phyloP scores from a whole-genome alignment of 805 yeast genomes.

The Candida boidinii region DNA sequence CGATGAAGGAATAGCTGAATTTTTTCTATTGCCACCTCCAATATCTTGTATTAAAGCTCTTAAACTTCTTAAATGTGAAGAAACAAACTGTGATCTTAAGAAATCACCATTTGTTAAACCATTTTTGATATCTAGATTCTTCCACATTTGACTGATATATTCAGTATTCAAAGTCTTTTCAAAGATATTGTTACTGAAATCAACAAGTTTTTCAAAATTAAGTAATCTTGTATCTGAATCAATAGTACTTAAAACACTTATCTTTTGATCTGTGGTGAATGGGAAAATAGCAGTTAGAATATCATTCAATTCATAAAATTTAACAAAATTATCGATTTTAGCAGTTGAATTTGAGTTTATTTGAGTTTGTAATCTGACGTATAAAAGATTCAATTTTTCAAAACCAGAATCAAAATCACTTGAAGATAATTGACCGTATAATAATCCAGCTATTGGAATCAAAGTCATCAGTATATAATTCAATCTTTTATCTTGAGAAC shows the following conservation, averaged over 20 bases:
- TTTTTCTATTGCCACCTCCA: too few species aligned
- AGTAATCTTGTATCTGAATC: slow-evolving; percentile 7
- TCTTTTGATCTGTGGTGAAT: slow-evolving; percentile 16
- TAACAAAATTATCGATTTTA: background rate
- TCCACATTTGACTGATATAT: slow-evolving; percentile 21
- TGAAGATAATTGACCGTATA: slow-evolving; percentile 40
- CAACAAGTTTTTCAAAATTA: slow-evolving; percentile 6
- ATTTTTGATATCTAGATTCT: slow-evolving; percentile 13
- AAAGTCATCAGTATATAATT: slow-evolving; percentile 32
- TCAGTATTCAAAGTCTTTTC: slow-evolving; percentile 17
- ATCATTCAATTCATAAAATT: slow-evolving; percentile 14
- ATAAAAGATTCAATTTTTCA: slow-evolving; percentile 4
- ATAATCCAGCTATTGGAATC: slow-evolving; percentile 51
- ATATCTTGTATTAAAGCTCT: slow-evolving; percentile 17
- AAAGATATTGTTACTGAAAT: slow-evolving; percentile 18
- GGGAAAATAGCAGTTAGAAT: slow-evolving; percentile 22
- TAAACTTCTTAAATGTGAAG: slow-evolving; percentile 19
- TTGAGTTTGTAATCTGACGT: background rate
- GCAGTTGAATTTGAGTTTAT: too few species aligned
- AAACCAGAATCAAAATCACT: slow-evolving; percentile 24
- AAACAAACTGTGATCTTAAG: slow-evolving; percentile 18
- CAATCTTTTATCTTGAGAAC: slow-evolving; percentile 8
- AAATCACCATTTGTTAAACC: slow-evolving; percentile 15
- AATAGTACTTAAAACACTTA: slow-evolving; percentile 8
- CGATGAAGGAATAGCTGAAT: background rate